These are phyloP conservation scores for Nicotiana benthamiana DNA, from an alignment of 257 asterid genomes.

Conservation along the genomic window DNA sequence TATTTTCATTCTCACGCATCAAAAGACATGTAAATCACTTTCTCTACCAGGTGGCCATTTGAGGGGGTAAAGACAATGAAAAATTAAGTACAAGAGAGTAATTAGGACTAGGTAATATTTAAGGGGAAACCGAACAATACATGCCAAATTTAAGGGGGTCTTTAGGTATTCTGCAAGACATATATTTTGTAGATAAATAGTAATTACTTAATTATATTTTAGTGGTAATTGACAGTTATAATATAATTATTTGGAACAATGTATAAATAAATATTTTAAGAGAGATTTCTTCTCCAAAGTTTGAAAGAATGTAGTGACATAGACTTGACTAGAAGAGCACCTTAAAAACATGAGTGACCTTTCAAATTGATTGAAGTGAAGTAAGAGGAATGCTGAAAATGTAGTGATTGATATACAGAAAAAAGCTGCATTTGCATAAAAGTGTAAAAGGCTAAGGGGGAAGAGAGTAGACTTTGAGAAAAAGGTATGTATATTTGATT, in stretches of 20 bases:
- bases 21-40: too few relatives aligned
- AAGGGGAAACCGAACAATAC: too few relatives aligned
- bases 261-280: neutral
- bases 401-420: neutral
- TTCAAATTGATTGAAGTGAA: neutral
- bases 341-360: neutral
- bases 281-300: neutral
- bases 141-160: too few relatives aligned
- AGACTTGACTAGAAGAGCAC: conserved; percentile 20
- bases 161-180: too few relatives aligned
- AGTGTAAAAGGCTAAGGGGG: conserved; percentile 5
- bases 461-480: conserved; percentile 5
- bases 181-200: too few relatives aligned
- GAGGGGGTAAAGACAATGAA: too few relatives aligned
- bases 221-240: neutral
- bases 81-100: too few relatives aligned
- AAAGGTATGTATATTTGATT: neutral
- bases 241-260: neutral
- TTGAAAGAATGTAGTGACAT: neutral
- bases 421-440: conserved; percentile 5
- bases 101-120: too few relatives aligned
- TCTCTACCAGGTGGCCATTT: too few relatives aligned
- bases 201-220: too few relatives aligned
- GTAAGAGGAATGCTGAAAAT: neutral
- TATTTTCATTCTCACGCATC: too few relatives aligned